phyloP scores from a whole-genome alignment of 371 early-diverging fungal genomes.

The Mucor plumbeus region DNA sequence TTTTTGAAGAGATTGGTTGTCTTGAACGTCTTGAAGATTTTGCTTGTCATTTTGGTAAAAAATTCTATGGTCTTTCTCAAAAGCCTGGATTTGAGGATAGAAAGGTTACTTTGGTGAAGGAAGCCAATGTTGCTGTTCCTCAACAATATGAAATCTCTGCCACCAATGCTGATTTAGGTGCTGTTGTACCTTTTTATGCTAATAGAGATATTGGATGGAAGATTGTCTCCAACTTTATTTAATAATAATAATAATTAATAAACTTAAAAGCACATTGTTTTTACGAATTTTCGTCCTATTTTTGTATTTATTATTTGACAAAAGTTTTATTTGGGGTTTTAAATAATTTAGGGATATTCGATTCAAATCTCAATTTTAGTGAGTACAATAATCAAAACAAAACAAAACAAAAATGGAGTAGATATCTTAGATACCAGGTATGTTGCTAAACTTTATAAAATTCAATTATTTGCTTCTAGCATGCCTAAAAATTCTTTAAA shows the following conservation, averaged over 20 bases:
- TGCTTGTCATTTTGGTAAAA: conserved; percentile 82
- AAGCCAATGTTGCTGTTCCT: conserved; percentile 59
- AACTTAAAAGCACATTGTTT: neutral
- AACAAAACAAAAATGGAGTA: no score
- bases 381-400: no score
- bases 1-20: conserved; percentile 87
- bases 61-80: conserved; percentile 79
- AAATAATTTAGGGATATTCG: no score
- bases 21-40: conserved; percentile 82
- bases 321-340: no score
- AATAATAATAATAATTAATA: conserved; percentile 16
- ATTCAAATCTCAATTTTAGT: no score
- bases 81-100: conserved; percentile 57
- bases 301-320: neutral
- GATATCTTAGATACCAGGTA: no score
- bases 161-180: conserved; percentile 59
- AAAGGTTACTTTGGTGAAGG: conserved; percentile 61
- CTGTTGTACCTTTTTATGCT: conserved; percentile 90
- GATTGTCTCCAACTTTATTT: conserved; percentile 55
- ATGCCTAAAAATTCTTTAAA: no score
- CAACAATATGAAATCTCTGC: conserved; percentile 53
- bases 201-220: conserved; percentile 76
- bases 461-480: no score
- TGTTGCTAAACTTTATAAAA: no score
- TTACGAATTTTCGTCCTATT: neutral